Conservation (phyloP, 1,284 basidiomycete species). For the Golubevia pallescens region DNA sequence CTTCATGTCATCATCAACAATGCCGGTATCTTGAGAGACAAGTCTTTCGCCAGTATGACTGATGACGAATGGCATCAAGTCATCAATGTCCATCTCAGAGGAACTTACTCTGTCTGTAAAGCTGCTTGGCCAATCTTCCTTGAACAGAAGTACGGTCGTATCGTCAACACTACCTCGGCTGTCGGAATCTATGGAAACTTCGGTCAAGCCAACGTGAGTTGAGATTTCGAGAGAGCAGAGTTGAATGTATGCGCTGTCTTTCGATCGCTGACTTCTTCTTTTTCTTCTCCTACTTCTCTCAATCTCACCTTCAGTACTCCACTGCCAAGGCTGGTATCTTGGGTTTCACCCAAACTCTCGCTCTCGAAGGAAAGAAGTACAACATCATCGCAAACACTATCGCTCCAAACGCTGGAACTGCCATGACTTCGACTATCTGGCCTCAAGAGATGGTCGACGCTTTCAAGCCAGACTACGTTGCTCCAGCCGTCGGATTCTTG, state of each 20-base stretch:
- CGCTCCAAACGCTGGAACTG: slow-evolving; percentile 80
- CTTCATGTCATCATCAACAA: slow-evolving; percentile 90
- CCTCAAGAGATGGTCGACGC: slow-evolving; percentile 91
- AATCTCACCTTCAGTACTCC: no score
- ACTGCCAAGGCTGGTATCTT: slow-evolving; percentile 92
- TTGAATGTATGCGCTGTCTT: no score
- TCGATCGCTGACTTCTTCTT: no score
- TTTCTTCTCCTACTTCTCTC: background rate
- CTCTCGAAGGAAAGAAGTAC: slow-evolving; percentile 89
- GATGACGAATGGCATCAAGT: slow-evolving; percentile 95
- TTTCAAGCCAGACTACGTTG: slow-evolving; percentile 93
- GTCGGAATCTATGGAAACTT: slow-evolving; percentile 94
- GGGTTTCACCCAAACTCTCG: slow-evolving; percentile 85
- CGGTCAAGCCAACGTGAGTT: slow-evolving; percentile 78
- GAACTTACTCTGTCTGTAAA: slow-evolving; percentile 73
- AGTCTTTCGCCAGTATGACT: slow-evolving; percentile 80
- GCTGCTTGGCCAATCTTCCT: slow-evolving; percentile 97
- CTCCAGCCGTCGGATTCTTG: slow-evolving; percentile 88
- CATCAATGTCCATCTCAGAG: slow-evolving; percentile 79
- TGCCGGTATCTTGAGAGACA: slow-evolving; percentile 83
- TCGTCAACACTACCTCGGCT: slow-evolving; percentile 89
- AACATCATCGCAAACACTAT: slow-evolving; percentile 86
- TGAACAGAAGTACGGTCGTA: slow-evolving; percentile 95
- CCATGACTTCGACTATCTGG: slow-evolving; percentile 69
- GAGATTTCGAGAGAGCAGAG: background rate